Conservation (phyloP, 2,329 filamentous ascomycete species). For the Trichophyton schoenleinii region DNA sequence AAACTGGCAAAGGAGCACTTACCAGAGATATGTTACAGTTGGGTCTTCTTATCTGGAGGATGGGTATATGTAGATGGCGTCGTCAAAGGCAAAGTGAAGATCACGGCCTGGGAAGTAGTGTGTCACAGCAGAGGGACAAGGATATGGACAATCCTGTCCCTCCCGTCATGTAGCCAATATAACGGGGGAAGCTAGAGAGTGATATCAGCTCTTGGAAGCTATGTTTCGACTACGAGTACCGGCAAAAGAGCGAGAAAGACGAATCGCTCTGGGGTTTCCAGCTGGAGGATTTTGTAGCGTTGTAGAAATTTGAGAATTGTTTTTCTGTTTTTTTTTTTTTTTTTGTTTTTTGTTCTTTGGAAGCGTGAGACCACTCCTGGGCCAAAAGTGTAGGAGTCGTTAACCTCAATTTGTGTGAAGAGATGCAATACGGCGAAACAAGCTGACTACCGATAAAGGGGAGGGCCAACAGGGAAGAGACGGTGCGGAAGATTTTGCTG, state of each 20-base stretch:
- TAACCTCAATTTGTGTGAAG: slow-evolving; percentile 24
- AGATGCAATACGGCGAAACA: slow-evolving; percentile 28
- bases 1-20: not conserved
- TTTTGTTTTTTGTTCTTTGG: not conserved
- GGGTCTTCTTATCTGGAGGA: not conserved
- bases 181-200: not conserved
- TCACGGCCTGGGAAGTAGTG: not conserved
- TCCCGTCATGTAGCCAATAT: not conserved
- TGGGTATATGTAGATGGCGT: not conserved
- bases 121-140: not conserved
- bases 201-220: not conserved
- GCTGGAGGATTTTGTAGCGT: slow-evolving; percentile 1
- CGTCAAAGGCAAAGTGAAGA: not conserved
- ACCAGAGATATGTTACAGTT: not conserved
- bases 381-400: slow-evolving; percentile 31
- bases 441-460: slow-evolving; percentile 31
- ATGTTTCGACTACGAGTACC: slow-evolving; percentile 3
- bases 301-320: not conserved
- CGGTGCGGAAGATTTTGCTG: slow-evolving; percentile 27
- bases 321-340: no score
- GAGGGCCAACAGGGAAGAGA: slow-evolving; percentile 26
- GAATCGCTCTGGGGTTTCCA: not conserved
- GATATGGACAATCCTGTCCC: not conserved
- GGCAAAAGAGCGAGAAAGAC: not conserved
- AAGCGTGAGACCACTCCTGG: not conserved